These are phyloP conservation scores for Fremontodendron californicum DNA, from an alignment of 345 rosid genomes.

Conservation along the genomic window DNA sequence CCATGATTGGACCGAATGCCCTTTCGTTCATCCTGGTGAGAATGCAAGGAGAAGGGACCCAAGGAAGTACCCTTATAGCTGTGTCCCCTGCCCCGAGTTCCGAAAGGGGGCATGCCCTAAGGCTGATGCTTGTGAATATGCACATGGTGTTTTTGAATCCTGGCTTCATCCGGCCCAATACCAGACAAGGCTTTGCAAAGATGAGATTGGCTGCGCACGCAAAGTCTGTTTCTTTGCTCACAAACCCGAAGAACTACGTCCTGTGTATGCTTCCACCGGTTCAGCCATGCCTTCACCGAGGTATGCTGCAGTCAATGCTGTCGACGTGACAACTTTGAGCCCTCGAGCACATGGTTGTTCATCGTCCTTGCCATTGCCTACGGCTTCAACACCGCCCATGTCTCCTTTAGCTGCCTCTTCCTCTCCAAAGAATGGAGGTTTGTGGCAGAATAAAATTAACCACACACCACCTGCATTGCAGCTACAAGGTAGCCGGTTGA, in stretches of 20 bases:
- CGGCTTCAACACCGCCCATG: slow-evolving; percentile 66
- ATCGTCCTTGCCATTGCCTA: slow-evolving; percentile 47
- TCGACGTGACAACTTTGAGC: slow-evolving; percentile 59
- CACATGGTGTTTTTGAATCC: slow-evolving; percentile 92
- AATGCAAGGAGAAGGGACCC: slow-evolving; percentile 98
- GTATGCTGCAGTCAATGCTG: slow-evolving; percentile 40
- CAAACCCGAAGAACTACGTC: slow-evolving; percentile 73
- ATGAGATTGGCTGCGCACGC: slow-evolving; percentile 75
- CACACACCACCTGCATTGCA: slow-evolving; percentile 70
- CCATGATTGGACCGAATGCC: slow-evolving; percentile 99
- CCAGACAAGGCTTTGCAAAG: slow-evolving; percentile 94
- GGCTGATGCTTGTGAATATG: slow-evolving; percentile 86
- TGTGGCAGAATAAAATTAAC: slow-evolving; percentile 81
- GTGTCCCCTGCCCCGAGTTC: slow-evolving; percentile 97
- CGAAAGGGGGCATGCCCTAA: slow-evolving; percentile 91
- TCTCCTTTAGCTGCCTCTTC: slow-evolving; percentile 71
- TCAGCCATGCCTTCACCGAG: slow-evolving; percentile 92
- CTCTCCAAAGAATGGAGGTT: slow-evolving; percentile 59
- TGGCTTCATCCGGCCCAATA: slow-evolving; percentile 99
- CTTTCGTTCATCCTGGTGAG: slow-evolving; percentile 98
- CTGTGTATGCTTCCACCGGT: slow-evolving; percentile 89
- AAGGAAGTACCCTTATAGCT: slow-evolving; percentile 78
- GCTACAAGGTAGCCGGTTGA: slow-evolving; percentile 76
- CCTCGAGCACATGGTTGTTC: slow-evolving; percentile 54
- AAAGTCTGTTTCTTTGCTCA: slow-evolving; percentile 99